These are phyloP conservation scores for Verticillium longisporum DNA, from an alignment of 2,329 filamentous ascomycete genomes.

Conservation along the genomic window DNA sequence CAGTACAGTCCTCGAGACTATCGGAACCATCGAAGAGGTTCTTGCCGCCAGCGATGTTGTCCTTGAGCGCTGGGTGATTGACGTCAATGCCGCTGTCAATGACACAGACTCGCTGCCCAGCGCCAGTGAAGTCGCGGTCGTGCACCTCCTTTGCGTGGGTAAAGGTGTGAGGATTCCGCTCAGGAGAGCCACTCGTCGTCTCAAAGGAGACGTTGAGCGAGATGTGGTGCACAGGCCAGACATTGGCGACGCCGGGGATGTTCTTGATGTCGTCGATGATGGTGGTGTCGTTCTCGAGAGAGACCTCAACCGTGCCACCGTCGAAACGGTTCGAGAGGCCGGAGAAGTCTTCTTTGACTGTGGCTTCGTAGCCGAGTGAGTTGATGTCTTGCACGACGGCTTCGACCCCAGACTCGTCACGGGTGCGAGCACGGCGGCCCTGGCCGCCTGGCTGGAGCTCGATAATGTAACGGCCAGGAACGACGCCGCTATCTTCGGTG, in stretches of 20 bases:
- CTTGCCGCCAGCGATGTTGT: conserved; percentile 11
- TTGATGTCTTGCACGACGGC: conserved; percentile 5
- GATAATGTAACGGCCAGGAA: conserved; percentile 6
- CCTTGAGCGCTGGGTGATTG: conserved; percentile 9
- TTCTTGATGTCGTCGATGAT: conserved; percentile 2
- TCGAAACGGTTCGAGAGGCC: conserved; percentile 6
- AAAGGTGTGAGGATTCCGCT: conserved; percentile 12
- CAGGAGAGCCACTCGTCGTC: not conserved
- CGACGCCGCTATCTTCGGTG: not conserved
- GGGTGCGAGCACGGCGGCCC: not conserved
- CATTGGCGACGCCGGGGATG: conserved; percentile 2
- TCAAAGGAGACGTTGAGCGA: conserved; percentile 12
- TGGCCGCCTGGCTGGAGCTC: conserved; percentile 1
- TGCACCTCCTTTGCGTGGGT: conserved; percentile 13
- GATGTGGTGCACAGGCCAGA: conserved; percentile 7
- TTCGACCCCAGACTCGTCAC: conserved; percentile 4
- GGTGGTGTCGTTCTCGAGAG: conserved; percentile 1
- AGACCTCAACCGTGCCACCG: conserved; percentile 7
- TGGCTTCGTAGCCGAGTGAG: conserved; percentile 7
- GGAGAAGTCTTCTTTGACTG: conserved; percentile 7
- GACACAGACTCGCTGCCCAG: conserved; percentile 13
- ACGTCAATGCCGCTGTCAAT: conserved; percentile 13
- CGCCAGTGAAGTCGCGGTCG: conserved; percentile 11
- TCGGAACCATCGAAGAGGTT: conserved; percentile 12
- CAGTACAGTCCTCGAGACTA: conserved; percentile 11